Percentiles rank a stretch among this genome's conserved stretches.
These are phyloP conservation scores for Sugiyamaella grinbergsii DNA, from an alignment of 1,139 yeast genomes.

Conservation along the genomic window DNA sequence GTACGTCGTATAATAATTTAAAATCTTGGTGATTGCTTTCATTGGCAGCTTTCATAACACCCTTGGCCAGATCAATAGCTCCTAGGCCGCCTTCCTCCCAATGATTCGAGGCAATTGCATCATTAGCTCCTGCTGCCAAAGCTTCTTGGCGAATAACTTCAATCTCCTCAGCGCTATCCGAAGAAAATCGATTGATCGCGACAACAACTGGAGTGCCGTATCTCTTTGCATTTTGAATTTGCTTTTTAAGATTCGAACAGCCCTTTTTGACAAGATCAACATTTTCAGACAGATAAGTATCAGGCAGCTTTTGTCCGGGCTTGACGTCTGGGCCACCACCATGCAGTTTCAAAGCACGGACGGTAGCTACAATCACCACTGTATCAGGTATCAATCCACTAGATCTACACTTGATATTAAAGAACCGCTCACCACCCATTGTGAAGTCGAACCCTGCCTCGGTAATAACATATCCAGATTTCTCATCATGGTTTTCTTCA, in stretches of 20 bases:
- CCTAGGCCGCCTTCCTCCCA: conserved; percentile 99
- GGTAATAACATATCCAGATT: conserved; percentile 90
- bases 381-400: conserved; percentile 91
- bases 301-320: conserved; percentile 90
- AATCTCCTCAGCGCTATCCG: conserved; percentile 83
- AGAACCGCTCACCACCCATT: conserved; percentile 98
- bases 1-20: conserved; percentile 72
- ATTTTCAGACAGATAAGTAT: conserved; percentile 83
- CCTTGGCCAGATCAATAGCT: conserved; percentile 83
- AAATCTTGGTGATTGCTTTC: conserved; percentile 59
- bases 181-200: conserved; percentile 89
- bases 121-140: conserved; percentile 89
- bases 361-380: conserved; percentile 95
- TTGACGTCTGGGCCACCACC: conserved; percentile 99
- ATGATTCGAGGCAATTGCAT: conserved; percentile 92
- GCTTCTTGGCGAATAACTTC: conserved; percentile 82
- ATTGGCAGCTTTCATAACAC: conserved; percentile 65
- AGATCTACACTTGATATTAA: conserved; percentile 93
- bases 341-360: conserved; percentile 93
- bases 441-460: conserved; percentile 99
- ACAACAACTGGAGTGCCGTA: conserved; percentile 95
- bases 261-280: conserved; percentile 81
- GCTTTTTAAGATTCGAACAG: conserved; percentile 88
- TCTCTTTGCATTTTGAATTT: conserved; percentile 79
- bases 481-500: conserved; percentile 56